These are phyloP conservation scores for Tolypocladium inflatum DNA, from an alignment of 2,329 filamentous ascomycete genomes.

Conservation along the genomic window DNA sequence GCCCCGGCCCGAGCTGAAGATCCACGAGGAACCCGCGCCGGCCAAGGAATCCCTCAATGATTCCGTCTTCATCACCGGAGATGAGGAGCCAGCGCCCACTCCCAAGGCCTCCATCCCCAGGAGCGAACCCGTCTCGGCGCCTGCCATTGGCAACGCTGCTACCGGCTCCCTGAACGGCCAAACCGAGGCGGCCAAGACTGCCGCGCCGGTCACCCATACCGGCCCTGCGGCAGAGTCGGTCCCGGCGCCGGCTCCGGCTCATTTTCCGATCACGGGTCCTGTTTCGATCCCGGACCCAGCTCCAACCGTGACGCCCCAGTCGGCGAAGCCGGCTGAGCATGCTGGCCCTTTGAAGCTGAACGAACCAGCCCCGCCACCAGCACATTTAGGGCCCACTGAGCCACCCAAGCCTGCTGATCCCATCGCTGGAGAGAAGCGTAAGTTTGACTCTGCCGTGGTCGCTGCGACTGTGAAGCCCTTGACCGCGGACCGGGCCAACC, in stretches of 20 bases:
- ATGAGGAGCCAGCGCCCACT: slow-evolving; percentile 11
- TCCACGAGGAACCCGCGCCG: slow-evolving; percentile 16
- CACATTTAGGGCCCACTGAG: not conserved
- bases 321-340: not conserved
- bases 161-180: slow-evolving; percentile 10
- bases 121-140: slow-evolving; percentile 4
- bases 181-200: slow-evolving; percentile 4
- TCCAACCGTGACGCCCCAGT: not conserved
- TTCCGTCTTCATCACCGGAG: slow-evolving; percentile 14
- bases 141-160: not conserved
- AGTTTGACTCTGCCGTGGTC: slow-evolving; percentile 21
- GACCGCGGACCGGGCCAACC: not conserved
- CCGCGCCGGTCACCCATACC: slow-evolving; percentile 2
- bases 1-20: slow-evolving; percentile 23
- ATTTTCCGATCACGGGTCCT: not conserved
- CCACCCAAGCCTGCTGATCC: not conserved
- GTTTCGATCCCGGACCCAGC: slow-evolving; percentile 1
- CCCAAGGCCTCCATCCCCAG: slow-evolving; percentile 11
- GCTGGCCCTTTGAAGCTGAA: not conserved
- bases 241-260: slow-evolving; percentile 5
- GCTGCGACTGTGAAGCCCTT: not conserved
- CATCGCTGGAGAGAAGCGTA: slow-evolving; percentile 26
- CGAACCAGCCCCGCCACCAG: not conserved
- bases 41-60: slow-evolving; percentile 15
- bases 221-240: slow-evolving; percentile 3